Evolutionary conservation across 78 protist genomes (phyloP).

Genomic region (Andalucia godoyi): DNA sequence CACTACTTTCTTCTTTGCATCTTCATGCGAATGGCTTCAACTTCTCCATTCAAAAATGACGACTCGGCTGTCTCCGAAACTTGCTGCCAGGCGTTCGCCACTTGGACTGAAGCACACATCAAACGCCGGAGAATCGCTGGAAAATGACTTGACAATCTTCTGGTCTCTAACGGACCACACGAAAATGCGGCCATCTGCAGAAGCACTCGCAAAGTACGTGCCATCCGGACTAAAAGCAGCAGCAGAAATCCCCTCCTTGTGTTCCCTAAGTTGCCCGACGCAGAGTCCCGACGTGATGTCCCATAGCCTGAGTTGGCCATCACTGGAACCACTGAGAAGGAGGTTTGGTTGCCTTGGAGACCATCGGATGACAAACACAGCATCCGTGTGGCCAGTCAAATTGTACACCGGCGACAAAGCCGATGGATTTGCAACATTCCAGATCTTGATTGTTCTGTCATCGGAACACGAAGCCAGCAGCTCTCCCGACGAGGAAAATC

Average conservation of each 20-base stretch:
- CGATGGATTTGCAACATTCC: neutral
- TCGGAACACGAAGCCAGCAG: constrained; percentile 89
- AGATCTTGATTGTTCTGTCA: constrained; percentile 75
- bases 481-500: constrained; percentile 77
- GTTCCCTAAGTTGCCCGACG: constrained; percentile 30
- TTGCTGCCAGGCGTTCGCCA: too few relatives aligned
- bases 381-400: too few relatives aligned
- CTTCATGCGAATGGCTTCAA: too few relatives aligned
- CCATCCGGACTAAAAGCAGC: constrained; percentile 70
- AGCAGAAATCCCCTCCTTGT: constrained; percentile 72
- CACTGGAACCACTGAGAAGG: neutral
- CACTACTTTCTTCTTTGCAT: too few relatives aligned
- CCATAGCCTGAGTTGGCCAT: constrained; percentile 30
- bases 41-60: too few relatives aligned
- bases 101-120: too few relatives aligned
- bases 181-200: constrained; percentile 41
- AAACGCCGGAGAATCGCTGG: too few relatives aligned
- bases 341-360: neutral
- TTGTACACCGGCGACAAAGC: too few relatives aligned
- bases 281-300: constrained; percentile 12
- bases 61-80: too few relatives aligned
- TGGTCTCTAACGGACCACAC: constrained; percentile 74
- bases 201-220: constrained; percentile 63
- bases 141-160: too few relatives aligned
- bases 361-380: neutral